A percentile compares a stretch with the other conserved stretches of the same genome.
Evolutionary conservation across 176 grass and related monocot genomes (phyloP).

Genomic region (Ampelocalamus luodianensis): DNA sequence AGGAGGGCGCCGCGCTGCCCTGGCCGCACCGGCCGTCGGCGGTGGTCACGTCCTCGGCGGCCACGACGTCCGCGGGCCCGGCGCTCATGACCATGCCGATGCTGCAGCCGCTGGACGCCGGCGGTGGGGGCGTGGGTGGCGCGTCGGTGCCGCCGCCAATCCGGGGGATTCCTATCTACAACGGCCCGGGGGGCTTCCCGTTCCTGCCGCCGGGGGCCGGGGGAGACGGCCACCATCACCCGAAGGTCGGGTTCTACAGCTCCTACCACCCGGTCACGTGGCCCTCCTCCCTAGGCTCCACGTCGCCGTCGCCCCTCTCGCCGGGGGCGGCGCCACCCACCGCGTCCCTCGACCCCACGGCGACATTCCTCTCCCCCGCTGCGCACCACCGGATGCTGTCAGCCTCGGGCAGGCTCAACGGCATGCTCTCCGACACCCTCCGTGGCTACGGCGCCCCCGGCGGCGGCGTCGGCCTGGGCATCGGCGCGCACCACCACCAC

Average conservation of each 20-base stretch:
- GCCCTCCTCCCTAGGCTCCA: slow-evolving; percentile 46
- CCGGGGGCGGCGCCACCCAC: neutral
- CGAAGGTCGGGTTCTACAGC: slow-evolving; percentile 55
- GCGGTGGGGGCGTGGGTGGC: neutral
- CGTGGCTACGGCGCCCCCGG: slow-evolving; percentile 49
- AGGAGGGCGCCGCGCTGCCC: slow-evolving; percentile 36
- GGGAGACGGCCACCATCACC: slow-evolving; percentile 32
- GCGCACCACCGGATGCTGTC: slow-evolving; percentile 75
- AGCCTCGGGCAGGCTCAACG: slow-evolving; percentile 69
- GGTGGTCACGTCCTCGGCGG: slow-evolving; percentile 28
- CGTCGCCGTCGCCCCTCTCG: slow-evolving; percentile 37
- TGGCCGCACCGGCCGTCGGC: slow-evolving; percentile 50
- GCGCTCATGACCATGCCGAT: slow-evolving; percentile 51
- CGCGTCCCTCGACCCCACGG: slow-evolving; percentile 50
- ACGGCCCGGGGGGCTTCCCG: slow-evolving; percentile 54
- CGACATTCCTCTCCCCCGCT: slow-evolving; percentile 55
- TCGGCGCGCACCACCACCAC: slow-evolving; percentile 52
- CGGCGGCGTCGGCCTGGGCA: slow-evolving; percentile 20
- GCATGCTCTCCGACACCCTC: slow-evolving; percentile 76
- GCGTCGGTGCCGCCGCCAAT: slow-evolving; percentile 57
- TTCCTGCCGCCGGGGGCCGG: slow-evolving; percentile 54
- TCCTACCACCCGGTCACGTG: slow-evolving; percentile 48
- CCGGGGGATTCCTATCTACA: slow-evolving; percentile 91
- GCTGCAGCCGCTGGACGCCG: slow-evolving; percentile 43
- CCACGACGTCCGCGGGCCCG: slow-evolving; percentile 34